These are phyloP conservation scores for Talaromyces sp. DNA, from an alignment of 2,329 filamentous ascomycete genomes.

Conservation along the genomic window DNA sequence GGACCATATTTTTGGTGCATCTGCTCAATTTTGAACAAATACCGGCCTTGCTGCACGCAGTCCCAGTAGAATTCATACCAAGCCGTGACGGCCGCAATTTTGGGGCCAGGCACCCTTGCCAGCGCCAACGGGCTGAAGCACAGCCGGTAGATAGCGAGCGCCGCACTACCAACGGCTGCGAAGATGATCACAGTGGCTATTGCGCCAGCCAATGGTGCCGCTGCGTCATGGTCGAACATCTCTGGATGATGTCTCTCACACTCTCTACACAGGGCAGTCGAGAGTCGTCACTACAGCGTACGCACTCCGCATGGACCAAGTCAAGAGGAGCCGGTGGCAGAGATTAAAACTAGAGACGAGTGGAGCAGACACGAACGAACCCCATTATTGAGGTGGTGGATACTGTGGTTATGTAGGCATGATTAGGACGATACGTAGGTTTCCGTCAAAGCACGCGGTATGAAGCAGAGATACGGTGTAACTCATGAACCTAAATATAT, in stretches of 20 bases:
- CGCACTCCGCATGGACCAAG: not conserved
- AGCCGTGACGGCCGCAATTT: slow-evolving; percentile 22
- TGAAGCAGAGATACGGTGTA: no score
- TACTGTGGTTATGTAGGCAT: not conserved
- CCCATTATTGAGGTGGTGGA: not conserved
- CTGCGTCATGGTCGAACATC: not conserved
- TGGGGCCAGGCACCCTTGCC: slow-evolving; percentile 27
- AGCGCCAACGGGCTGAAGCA: slow-evolving; percentile 27
- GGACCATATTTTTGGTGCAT: slow-evolving; percentile 29
- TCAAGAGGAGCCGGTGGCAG: not conserved
- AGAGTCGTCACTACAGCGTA: not conserved
- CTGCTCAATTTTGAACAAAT: slow-evolving; percentile 25
- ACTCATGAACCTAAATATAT: no score
- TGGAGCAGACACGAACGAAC: not conserved
- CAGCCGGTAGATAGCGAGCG: slow-evolving; percentile 24
- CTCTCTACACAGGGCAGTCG: not conserved
- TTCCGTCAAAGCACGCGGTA: not conserved
- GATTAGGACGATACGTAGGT: no score
- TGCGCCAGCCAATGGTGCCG: not conserved
- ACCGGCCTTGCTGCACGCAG: slow-evolving; percentile 24
- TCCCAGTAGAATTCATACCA: slow-evolving; percentile 32
- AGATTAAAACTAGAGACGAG: not conserved
- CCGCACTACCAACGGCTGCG: not conserved
- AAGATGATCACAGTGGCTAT: not conserved
- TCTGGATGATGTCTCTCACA: not conserved